Conservation (phyloP, 2,329 filamentous ascomycete genomes). For the Fusarium sp. region DNA sequence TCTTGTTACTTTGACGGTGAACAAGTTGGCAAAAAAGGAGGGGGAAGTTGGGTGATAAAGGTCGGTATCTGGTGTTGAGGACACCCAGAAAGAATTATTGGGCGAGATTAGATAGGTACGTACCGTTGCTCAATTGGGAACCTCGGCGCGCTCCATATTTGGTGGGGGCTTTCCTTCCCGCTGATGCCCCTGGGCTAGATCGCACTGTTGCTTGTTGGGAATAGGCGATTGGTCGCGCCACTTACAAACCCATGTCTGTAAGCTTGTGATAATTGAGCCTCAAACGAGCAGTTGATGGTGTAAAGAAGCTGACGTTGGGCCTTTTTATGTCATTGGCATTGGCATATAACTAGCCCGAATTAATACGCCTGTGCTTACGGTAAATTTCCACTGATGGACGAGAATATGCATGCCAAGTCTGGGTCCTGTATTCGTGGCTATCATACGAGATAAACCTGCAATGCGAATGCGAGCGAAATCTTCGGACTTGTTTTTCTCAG, state of each 20-base stretch:
- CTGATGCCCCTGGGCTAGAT: conserved; percentile 23
- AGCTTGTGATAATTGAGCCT: conserved; percentile 20
- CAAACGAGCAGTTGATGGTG: conserved; percentile 1
- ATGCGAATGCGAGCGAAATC: too few relatives aligned
- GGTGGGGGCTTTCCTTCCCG: conserved; percentile 13
- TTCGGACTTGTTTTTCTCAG: too few relatives aligned
- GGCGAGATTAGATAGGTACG: conserved; percentile 34
- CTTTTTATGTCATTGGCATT: background rate
- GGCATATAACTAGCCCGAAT: background rate
- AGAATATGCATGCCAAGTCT: too few relatives aligned
- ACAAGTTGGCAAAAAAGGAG: conserved; percentile 15
- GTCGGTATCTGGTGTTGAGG: conserved; percentile 28
- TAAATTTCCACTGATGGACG: too few relatives aligned
- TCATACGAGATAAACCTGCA: too few relatives aligned
- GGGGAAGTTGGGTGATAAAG: conserved; percentile 1
- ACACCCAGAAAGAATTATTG: conserved; percentile 31
- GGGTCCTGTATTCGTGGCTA: too few relatives aligned
- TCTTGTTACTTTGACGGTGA: conserved; percentile 16
- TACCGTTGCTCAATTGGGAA: conserved; percentile 12
- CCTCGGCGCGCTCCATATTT: conserved; percentile 28
- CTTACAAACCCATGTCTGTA: conserved; percentile 7
- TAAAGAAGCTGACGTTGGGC: background rate
- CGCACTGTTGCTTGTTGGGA: conserved; percentile 13
- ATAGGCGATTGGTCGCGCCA: conserved; percentile 9
- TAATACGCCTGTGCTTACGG: background rate